phyloP scores from a whole-genome alignment of 169 alveolate species.

The Cryptosporidium meleagridis region DNA sequence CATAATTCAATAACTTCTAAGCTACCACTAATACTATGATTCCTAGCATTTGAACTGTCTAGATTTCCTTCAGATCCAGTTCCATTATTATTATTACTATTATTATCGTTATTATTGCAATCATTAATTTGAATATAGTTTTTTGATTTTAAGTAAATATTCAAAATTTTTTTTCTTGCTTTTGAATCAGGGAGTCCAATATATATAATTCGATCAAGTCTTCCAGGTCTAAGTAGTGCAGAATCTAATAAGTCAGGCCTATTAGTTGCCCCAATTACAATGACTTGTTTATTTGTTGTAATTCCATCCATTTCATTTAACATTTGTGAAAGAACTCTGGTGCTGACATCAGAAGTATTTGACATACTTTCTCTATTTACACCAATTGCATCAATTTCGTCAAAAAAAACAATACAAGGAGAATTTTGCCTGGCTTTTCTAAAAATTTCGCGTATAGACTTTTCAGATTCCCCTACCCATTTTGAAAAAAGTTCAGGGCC shows the following conservation, averaged over 20 bases:
- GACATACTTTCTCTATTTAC: slow-evolving; percentile 84
- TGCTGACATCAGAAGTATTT: slow-evolving; percentile 88
- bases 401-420: slow-evolving; percentile 92
- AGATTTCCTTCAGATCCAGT: neutral
- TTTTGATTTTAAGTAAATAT: slow-evolving; percentile 40
- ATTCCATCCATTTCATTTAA: slow-evolving; percentile 99
- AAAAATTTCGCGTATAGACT: slow-evolving; percentile 95
- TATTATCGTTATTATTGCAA: neutral
- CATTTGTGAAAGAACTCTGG: slow-evolving; percentile 95
- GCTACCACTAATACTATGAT: slow-evolving; percentile 33
- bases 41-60: neutral
- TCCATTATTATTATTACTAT: slow-evolving; percentile 8
- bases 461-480: slow-evolving; percentile 99
- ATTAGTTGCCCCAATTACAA: slow-evolving; percentile 98
- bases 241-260: slow-evolving; percentile 97
- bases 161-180: slow-evolving; percentile 92
- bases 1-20: slow-evolving; percentile 85
- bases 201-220: slow-evolving; percentile 97
- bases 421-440: slow-evolving; percentile 94
- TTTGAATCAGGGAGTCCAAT: slow-evolving; percentile 96
- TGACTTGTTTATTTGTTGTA: slow-evolving; percentile 86
- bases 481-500: slow-evolving; percentile 99
- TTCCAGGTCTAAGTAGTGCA: slow-evolving; percentile 98
- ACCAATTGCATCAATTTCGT: slow-evolving; percentile 99
- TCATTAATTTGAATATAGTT: neutral